Conservation (phyloP, 306 rosid genomes). For the Datisca glomerata region DNA sequence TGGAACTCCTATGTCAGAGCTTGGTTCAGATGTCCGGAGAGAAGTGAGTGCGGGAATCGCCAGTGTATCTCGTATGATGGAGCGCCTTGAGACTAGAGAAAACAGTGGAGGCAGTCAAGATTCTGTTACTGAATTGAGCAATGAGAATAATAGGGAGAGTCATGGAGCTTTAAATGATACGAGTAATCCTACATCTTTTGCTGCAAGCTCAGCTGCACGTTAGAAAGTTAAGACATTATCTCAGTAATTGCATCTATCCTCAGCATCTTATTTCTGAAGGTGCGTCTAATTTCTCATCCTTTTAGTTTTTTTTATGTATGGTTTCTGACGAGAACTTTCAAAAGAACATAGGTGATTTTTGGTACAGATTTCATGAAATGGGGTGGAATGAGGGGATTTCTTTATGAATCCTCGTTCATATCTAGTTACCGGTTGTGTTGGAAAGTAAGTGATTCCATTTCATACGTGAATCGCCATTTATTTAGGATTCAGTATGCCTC, state of each 20-base stretch:
- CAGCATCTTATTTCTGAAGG: background rate
- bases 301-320: too few relatives aligned
- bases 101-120: constrained; percentile 12
- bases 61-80: constrained; percentile 85
- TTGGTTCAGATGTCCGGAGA: constrained; percentile 75
- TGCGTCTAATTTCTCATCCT: too few relatives aligned
- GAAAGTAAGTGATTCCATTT: too few relatives aligned
- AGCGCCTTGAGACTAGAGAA: constrained; percentile 76
- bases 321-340: too few relatives aligned
- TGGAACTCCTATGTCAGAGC: constrained; percentile 58
- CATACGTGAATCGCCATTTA: too few relatives aligned
- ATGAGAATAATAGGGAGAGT: background rate
- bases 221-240: background rate
- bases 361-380: too few relatives aligned
- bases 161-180: background rate
- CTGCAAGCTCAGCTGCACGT: background rate
- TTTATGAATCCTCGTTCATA: too few relatives aligned
- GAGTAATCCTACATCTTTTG: background rate
- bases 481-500: too few relatives aligned
- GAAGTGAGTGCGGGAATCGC: constrained; percentile 83
- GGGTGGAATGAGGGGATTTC: too few relatives aligned
- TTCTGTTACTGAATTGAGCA: background rate
- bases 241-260: background rate
- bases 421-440: too few relatives aligned
- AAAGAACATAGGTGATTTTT: too few relatives aligned